Conservation (phyloP, 495 filamentous ascomycete genomes). For the Lasiosphaeriaceae sp. region DNA sequence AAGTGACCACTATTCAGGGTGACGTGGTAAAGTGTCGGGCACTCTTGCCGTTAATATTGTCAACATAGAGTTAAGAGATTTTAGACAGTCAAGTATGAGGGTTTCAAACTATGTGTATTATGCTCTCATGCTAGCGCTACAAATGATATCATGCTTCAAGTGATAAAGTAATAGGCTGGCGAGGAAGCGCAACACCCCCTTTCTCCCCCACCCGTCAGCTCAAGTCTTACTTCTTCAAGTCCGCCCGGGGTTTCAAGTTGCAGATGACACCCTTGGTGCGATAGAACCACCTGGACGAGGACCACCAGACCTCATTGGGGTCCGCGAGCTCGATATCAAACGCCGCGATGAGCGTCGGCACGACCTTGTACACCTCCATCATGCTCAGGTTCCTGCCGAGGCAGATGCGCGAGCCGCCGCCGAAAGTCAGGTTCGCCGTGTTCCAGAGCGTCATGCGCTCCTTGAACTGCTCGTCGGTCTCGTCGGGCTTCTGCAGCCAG, state of each 20-base stretch:
- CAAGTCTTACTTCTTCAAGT: not conserved
- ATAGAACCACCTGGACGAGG: conserved; percentile 20
- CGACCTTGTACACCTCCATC: conserved; percentile 64
- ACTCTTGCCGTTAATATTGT: too few relatives aligned
- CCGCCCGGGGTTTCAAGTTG: conserved; percentile 10
- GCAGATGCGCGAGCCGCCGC: conserved; percentile 58
- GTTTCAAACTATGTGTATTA: too few relatives aligned
- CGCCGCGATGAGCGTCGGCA: conserved; percentile 54
- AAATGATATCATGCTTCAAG: too few relatives aligned
- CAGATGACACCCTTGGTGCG: conserved; percentile 15
- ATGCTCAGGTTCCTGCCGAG: conserved; percentile 60
- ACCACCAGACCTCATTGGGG: conserved; percentile 19
- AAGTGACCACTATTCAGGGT: too few relatives aligned
- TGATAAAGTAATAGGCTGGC: too few relatives aligned
- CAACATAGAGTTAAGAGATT: too few relatives aligned
- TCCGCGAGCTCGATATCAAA: conserved; percentile 39
- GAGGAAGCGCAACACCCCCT: too few relatives aligned
- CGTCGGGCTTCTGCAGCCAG: conserved; percentile 32
- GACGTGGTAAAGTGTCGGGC: too few relatives aligned
- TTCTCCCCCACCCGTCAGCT: too few relatives aligned
- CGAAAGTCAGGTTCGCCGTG: conserved; percentile 45
- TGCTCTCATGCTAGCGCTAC: too few relatives aligned
- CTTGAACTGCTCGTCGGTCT: conserved; percentile 19
- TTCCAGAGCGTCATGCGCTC: conserved; percentile 20
- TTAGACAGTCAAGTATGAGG: too few relatives aligned